Conservation (phyloP, 2,329 filamentous ascomycete species). For the Mycosphaerella sp. region DNA sequence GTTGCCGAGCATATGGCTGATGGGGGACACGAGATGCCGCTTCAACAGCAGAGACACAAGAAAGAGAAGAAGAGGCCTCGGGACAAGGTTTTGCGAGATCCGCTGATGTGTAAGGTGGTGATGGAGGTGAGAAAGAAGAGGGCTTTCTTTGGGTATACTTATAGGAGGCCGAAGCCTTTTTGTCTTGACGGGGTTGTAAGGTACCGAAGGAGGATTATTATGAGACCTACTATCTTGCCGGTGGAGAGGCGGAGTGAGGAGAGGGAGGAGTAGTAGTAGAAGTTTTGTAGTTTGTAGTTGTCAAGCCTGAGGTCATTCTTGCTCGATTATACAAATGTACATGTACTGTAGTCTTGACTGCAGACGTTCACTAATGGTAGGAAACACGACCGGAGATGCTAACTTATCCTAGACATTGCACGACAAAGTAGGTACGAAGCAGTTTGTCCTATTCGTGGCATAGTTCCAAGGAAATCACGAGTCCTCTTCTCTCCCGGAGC, state of each 20-base stretch:
- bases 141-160: conserved; percentile 87
- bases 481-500: too few species aligned
- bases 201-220: conserved; percentile 13
- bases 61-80: conserved; percentile 72
- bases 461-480: too few species aligned
- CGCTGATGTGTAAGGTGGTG: conserved; percentile 57
- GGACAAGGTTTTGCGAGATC: conserved; percentile 79
- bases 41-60: conserved; percentile 24
- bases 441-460: too few species aligned
- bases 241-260: conserved; percentile 14
- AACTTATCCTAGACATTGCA: too few species aligned
- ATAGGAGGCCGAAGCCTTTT: conserved; percentile 46
- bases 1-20: conserved; percentile 22
- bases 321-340: too few species aligned
- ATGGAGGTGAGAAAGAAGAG: conserved; percentile 73
- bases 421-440: too few species aligned
- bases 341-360: too few species aligned
- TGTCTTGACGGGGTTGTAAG: conserved; percentile 16
- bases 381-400: too few species aligned
- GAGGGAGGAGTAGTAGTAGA: neutral
- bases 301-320: too few species aligned
- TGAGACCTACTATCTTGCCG: conserved; percentile 25
- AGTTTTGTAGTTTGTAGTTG: too few species aligned
- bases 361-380: too few species aligned
- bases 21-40: conserved; percentile 11